Percentiles rank a stretch among this genome's conserved stretches.
Conservation (phyloP, 1,139 yeast species). For the Nakaseomyces bracarensis region DNA sequence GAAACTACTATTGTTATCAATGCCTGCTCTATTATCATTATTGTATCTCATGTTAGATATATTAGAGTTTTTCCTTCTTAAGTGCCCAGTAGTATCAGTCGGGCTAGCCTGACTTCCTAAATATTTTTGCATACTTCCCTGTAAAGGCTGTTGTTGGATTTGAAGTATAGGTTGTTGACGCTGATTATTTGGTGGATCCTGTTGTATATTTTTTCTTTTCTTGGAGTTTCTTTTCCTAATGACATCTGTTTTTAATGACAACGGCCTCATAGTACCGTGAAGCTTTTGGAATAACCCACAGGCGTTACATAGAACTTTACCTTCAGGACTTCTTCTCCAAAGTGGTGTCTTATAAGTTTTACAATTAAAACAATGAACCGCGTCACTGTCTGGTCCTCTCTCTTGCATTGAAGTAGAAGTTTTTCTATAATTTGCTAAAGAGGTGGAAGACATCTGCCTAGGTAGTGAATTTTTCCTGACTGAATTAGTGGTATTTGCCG, state of each 20-base stretch:
- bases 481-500: slow-evolving; percentile 23
- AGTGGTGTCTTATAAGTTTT: slow-evolving; percentile 89
- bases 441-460: slow-evolving; percentile 26
- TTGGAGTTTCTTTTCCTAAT: slow-evolving; percentile 64
- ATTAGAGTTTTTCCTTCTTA: slow-evolving; percentile 1
- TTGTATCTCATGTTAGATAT: not conserved
- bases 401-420: slow-evolving; percentile 13
- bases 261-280: slow-evolving; percentile 91
- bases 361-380: slow-evolving; percentile 66
- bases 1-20: slow-evolving; percentile 1
- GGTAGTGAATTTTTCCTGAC: slow-evolving; percentile 26
- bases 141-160: slow-evolving; percentile 3
- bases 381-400: slow-evolving; percentile 25
- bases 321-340: slow-evolving; percentile 92
- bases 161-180: slow-evolving; percentile 8
- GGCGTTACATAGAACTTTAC: slow-evolving; percentile 91
- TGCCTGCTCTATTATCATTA: not conserved
- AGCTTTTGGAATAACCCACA: slow-evolving; percentile 89
- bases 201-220: slow-evolving; percentile 28
- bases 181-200: slow-evolving; percentile 9
- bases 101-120: slow-evolving; percentile 8
- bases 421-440: slow-evolving; percentile 25
- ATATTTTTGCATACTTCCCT: slow-evolving; percentile 4
- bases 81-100: not conserved
- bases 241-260: slow-evolving; percentile 86